Base-by-base conservation (phyloP, 345 rosid species). In the Populus nigra region DNA sequence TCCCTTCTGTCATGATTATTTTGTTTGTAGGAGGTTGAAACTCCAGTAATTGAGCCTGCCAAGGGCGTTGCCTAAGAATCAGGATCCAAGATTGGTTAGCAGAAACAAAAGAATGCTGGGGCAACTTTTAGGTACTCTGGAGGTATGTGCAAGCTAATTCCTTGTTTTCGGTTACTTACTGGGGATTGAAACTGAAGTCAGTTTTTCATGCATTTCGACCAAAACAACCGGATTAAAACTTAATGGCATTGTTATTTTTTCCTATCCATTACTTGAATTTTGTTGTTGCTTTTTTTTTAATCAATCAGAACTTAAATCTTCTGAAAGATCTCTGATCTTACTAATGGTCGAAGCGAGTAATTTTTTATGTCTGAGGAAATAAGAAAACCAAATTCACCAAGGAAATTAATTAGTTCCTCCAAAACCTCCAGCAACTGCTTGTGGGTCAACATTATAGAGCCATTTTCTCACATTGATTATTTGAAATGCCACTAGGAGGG, bases 101-200 rank as follows among this genome's bases (percentile, higher is more conserved):
- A 89, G 99, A 85, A 96, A 96, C 86, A 96, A 88, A 85, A 89
- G 99, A 84, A 96, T 96, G 97, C 78, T 96, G 65, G 99, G 97
- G 59, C 97, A 91, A 83, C 98, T 96, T 81, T 84, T 91, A 77
- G 99, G 99, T 67, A 96, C 99, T 77, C 85, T 93, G 84, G 99
- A 96, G 98, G 99, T 96, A 88, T 80, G 84, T 35, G 38, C 74
- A 49, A 16, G 55, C 49, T 22, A 38, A 68, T 70, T 65, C 36
- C 76, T 76, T 72, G 49, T 47, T 15, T 65, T 31, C 7, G n/a
- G n/a, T 17, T 65, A 13, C 39, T 67, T 65, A 18, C n/a, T 62
- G 66, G 27, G 23, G 27, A 11, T 23, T 22, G 66, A 22, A 62
- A 62, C 33, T 62, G 66, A 62, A 41, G 45, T 10, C 45, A 41